A percentile compares a stretch with the other conserved stretches of the same genome.
These are phyloP conservation scores for Hypericum perforatum DNA, from an alignment of 345 rosid genomes.

Conservation along the genomic window DNA sequence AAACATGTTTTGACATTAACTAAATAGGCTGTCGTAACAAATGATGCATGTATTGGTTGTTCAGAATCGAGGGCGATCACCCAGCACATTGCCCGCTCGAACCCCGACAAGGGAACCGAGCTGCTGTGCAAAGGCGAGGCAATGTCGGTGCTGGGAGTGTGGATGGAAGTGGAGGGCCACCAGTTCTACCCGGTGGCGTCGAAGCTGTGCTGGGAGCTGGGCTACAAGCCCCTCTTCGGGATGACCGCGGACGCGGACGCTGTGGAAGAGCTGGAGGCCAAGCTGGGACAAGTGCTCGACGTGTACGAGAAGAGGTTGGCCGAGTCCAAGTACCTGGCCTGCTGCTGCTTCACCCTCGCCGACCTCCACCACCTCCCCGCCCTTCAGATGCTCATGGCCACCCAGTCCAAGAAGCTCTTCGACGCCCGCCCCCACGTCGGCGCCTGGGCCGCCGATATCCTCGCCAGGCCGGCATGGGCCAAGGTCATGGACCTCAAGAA, in stretches of 20 bases:
- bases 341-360: conserved; percentile 7
- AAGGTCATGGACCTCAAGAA: conserved; percentile 42
- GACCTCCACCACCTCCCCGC: conserved; percentile 15
- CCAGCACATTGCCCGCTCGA: conserved; percentile 3
- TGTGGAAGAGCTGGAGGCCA: not conserved
- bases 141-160: conserved; percentile 9
- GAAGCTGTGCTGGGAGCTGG: conserved; percentile 6
- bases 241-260: not conserved
- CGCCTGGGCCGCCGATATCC: conserved; percentile 28
- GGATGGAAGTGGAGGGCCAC: conserved; percentile 16
- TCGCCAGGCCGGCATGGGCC: conserved; percentile 30
- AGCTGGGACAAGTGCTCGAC: conserved; percentile 3
- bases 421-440: conserved; percentile 24
- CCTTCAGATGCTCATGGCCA: conserved; percentile 5
- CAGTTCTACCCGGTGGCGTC: conserved; percentile 9
- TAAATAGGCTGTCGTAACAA: no score
- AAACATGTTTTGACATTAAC: no score
- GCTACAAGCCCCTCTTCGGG: conserved; percentile 6
- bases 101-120: conserved; percentile 12
- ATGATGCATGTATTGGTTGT: not conserved
- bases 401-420: conserved; percentile 7
- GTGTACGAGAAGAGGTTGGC: conserved; percentile 12
- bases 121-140: conserved; percentile 5
- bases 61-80: conserved; percentile 15
- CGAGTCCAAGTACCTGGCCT: conserved; percentile 14